phyloP scores from a whole-genome alignment of 2,329 filamentous ascomycete species.

The Fusarium praegraminearum region DNA sequence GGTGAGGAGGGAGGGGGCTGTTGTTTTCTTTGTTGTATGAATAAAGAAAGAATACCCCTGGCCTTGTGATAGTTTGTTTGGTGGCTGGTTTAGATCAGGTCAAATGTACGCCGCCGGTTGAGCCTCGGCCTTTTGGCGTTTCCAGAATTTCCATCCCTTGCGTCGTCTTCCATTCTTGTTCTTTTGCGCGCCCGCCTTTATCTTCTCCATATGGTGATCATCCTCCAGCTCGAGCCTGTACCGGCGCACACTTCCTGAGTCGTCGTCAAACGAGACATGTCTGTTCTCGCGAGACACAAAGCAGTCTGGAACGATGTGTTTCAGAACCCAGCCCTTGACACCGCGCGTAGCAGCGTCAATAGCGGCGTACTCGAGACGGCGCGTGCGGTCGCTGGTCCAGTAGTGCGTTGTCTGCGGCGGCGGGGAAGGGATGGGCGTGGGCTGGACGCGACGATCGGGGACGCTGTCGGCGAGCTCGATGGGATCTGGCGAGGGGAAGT shows the following conservation, averaged over 20 bases:
- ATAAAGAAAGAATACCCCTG: neutral
- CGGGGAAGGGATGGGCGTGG: slow-evolving; percentile 52
- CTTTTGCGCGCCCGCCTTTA: slow-evolving; percentile 6
- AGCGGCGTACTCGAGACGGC: slow-evolving; percentile 73
- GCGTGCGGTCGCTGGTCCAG: slow-evolving; percentile 74
- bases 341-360: slow-evolving; percentile 73
- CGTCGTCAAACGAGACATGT: slow-evolving; percentile 69
- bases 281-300: slow-evolving; percentile 64
- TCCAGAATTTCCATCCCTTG: slow-evolving; percentile 49
- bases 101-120: slow-evolving; percentile 31
- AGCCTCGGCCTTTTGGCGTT: slow-evolving; percentile 44
- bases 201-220: slow-evolving; percentile 51
- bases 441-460: slow-evolving; percentile 35
- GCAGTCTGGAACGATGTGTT: slow-evolving; percentile 70
- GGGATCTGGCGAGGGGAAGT: slow-evolving; percentile 61
- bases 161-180: slow-evolving; percentile 33
- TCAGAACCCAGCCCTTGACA: slow-evolving; percentile 70
- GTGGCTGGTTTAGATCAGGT: slow-evolving; percentile 5
- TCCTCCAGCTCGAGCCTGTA: slow-evolving; percentile 70
- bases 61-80: slow-evolving; percentile 2
- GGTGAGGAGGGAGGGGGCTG: neutral
- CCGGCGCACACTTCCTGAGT: slow-evolving; percentile 71
- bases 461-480: slow-evolving; percentile 45
- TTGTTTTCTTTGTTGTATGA: slow-evolving; percentile 9
- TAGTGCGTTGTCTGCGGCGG: slow-evolving; percentile 73